Conservation (phyloP, 225 moss, liverwort and hornwort genomes). For the Straminergon stramineum region DNA sequence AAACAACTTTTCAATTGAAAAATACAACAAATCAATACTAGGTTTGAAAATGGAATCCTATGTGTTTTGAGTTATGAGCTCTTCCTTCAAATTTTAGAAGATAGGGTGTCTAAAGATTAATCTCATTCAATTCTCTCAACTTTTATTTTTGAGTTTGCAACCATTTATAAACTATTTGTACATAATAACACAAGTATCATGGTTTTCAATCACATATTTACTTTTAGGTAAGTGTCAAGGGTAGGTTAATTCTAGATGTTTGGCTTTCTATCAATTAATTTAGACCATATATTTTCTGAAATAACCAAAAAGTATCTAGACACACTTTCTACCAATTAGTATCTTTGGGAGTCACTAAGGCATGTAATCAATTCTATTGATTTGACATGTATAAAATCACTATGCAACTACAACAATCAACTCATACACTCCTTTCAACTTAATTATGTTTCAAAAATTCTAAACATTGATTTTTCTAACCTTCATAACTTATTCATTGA, state of each 20-base stretch:
- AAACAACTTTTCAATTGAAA: neutral
- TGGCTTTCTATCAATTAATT: no score
- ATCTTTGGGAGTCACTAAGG: neutral
- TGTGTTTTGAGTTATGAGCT: neutral
- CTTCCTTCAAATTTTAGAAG: fast-evolving
- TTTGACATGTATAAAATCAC: neutral
- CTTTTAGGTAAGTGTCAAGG: neutral
- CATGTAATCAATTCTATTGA: neutral
- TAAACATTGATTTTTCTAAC: neutral
- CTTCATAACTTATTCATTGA: neutral
- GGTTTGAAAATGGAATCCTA: neutral
- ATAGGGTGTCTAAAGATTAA: no score
- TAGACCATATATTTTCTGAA: neutral
- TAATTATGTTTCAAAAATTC: neutral
- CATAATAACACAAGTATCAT: fast-evolving
- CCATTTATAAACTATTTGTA: neutral
- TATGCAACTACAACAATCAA: neutral
- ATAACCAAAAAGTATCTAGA: neutral
- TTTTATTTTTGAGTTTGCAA: neutral
- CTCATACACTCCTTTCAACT: neutral
- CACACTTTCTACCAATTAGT: neutral
- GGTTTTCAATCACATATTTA: neutral
- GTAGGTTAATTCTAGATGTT: neutral
- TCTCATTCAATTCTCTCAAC: neutral
- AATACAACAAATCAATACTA: neutral